Evolutionary conservation across 2,329 filamentous ascomycete genomes (phyloP).

Genomic region (Ascosphaera apis): DNA sequence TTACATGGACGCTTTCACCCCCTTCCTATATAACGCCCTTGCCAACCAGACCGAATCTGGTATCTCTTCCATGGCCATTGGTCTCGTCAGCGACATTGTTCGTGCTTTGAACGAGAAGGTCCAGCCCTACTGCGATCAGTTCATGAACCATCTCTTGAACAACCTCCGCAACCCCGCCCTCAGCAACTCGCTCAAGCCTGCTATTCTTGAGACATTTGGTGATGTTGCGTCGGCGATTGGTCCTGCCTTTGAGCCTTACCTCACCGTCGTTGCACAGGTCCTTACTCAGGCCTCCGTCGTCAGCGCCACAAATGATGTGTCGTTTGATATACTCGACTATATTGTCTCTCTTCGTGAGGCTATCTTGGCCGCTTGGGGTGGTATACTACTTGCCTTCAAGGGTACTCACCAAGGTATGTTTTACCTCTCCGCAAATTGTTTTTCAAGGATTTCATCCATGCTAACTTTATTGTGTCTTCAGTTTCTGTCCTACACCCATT

Average conservation of each 20-base stretch:
- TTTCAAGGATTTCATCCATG: slow-evolving; percentile 2
- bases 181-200: slow-evolving; percentile 91
- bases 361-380: slow-evolving; percentile 98
- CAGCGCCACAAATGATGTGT: slow-evolving; percentile 52
- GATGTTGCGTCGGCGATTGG: slow-evolving; percentile 91
- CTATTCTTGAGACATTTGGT: slow-evolving; percentile 92
- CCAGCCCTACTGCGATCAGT: slow-evolving; percentile 85
- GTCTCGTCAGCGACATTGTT: slow-evolving; percentile 87
- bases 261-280: slow-evolving; percentile 78
- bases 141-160: slow-evolving; percentile 95
- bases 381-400: slow-evolving; percentile 89
- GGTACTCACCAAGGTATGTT: slow-evolving; percentile 24
- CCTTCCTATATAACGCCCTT: slow-evolving; percentile 81
- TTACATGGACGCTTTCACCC: slow-evolving; percentile 91
- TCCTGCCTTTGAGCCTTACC: slow-evolving; percentile 77
- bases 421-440: not conserved
- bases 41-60: slow-evolving; percentile 88
- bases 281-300: slow-evolving; percentile 80
- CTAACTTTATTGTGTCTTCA: slow-evolving; percentile 15
- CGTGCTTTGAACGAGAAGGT: slow-evolving; percentile 74
- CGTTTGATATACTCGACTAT: slow-evolving; percentile 93
- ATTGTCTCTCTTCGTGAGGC: slow-evolving; percentile 84
- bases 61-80: slow-evolving; percentile 91
- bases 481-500: slow-evolving; percentile 51
- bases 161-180: slow-evolving; percentile 71